phyloP scores from a whole-genome alignment of 345 rosid genomes.

The Euphorbia lathyris region DNA sequence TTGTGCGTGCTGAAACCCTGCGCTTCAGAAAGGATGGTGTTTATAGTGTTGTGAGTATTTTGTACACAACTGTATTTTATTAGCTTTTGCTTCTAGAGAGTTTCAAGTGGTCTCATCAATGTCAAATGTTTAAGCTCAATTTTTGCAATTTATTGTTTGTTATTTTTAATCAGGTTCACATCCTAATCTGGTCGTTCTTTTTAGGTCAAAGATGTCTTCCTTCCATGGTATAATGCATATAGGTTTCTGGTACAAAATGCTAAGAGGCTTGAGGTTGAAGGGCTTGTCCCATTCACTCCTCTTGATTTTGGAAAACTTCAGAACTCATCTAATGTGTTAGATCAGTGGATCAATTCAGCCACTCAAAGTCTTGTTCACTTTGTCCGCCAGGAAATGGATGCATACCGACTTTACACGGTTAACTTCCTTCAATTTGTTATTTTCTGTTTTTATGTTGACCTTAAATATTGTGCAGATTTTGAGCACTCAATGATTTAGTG shows the following conservation, averaged over 20 bases:
- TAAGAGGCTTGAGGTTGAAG: constrained; percentile 92
- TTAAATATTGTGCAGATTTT: neutral
- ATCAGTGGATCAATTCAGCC: constrained; percentile 98
- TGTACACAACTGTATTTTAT: neutral
- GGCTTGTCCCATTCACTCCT: constrained; percentile 69
- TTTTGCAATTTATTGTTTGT: neutral
- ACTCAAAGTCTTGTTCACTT: constrained; percentile 97
- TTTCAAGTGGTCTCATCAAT: constrained; percentile 3
- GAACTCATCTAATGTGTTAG: constrained; percentile 79
- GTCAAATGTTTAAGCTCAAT: neutral
- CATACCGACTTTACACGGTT: constrained; percentile 92
- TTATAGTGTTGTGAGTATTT: constrained; percentile 79
- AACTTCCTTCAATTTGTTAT: constrained; percentile 18
- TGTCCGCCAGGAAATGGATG: constrained; percentile 90
- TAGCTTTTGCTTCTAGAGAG: constrained; percentile 8
- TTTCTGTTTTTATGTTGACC: neutral
- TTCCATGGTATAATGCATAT: constrained; percentile 99
- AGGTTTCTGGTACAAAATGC: constrained; percentile 98
- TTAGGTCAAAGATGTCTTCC: constrained; percentile 98
- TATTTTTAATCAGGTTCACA: neutral
- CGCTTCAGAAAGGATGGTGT: constrained; percentile 96
- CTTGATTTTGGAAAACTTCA: constrained; percentile 52
- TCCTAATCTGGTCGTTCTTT: constrained; percentile 13
- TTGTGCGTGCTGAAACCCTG: constrained; percentile 93
- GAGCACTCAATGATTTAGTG: neutral